These are phyloP conservation scores for Hymenoscyphus salicellus DNA, from an alignment of 2,329 filamentous ascomycete genomes.

Conservation along the genomic window DNA sequence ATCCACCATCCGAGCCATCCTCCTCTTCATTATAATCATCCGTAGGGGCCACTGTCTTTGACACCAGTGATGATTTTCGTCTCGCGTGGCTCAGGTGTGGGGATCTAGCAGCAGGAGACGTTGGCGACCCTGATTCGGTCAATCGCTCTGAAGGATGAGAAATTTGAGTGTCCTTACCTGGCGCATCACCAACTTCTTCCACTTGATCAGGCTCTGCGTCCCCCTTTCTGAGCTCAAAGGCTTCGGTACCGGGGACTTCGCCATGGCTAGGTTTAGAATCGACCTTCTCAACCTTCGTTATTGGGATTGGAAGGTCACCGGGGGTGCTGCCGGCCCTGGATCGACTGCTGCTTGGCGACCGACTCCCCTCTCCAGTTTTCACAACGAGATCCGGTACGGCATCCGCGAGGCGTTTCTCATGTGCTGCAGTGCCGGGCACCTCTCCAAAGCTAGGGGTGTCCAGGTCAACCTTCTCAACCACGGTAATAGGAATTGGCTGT, in stretches of 20 bases:
- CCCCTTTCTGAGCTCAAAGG: constrained; percentile 52
- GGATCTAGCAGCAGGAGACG: constrained; percentile 49
- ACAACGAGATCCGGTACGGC: constrained; percentile 61
- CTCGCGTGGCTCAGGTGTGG: constrained; percentile 39
- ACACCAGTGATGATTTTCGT: constrained; percentile 34
- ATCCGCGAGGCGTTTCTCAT: constrained; percentile 54
- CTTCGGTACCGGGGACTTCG: constrained; percentile 59
- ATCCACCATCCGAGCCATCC: constrained; percentile 49
- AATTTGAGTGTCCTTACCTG: constrained; percentile 51
- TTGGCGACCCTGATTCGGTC: constrained; percentile 60
- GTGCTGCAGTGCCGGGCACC: constrained; percentile 58
- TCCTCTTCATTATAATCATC: constrained; percentile 61
- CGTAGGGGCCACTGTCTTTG: constrained; percentile 39
- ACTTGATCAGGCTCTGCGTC: constrained; percentile 62
- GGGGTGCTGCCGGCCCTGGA: constrained; percentile 33
- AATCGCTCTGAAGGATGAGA: constrained; percentile 48
- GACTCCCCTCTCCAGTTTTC: constrained; percentile 27
- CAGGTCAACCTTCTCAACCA: constrained; percentile 55
- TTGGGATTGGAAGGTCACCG: constrained; percentile 49
- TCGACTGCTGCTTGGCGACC: constrained; percentile 22
- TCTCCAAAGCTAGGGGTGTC: constrained; percentile 57
- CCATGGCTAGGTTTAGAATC: constrained; percentile 56
- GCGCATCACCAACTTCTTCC: constrained; percentile 44
- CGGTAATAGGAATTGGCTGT: constrained; percentile 53
- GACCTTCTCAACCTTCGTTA: constrained; percentile 56